Evolutionary conservation across 192 early-diverging fungal genomes (phyloP), one percentile per base, ranked within the genome.

Genomic region (Entomortierella chlamydospora): DNA sequence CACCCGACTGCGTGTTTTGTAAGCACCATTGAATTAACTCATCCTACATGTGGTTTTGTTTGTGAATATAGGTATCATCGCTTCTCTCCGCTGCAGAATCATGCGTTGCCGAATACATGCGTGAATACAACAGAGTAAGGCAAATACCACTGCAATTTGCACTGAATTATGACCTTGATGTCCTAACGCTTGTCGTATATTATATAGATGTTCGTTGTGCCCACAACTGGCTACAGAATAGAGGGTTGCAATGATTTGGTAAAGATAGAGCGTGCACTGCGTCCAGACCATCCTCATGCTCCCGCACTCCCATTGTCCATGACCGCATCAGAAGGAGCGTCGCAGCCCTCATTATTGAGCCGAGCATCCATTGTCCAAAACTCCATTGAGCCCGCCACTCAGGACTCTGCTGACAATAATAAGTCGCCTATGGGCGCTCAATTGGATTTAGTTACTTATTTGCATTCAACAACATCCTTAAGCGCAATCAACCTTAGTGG

Each of bases 161-260:
- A 41, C 13, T 31, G 28, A 13, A 26, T 22, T n/a, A n/a, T n/a
- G n/a, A n/a, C n/a, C n/a, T n/a, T n/a, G n/a, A n/a, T 17, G 22
- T 42, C 6, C 22, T 68, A n/a, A 67, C 29, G 0, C 34, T 20
- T 8, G 41, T 3, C 11, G 1, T 23, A 29, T 2, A 45, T 33
- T 20, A 30, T 20, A 1, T 61, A 79, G 76, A 55, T 79, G 68
- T 60, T 79, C 29, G 57, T 70, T 1, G 23, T 70, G 0, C 76
- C 76, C 2, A 66, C 68, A 7, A 11, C 57, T 6, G 67, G 76
- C 2, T 70, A 70, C 26, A 64, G 63, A 22, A 70, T 79, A n/a
- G 76, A 79, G 18, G 76, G 76, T 10, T 79, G 58, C 26, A 70
- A 70, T 20, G 76, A 79, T 39, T 20, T 58, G 18, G 65, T 66